Evolutionary conservation across 2,329 filamentous ascomycete species (phyloP), one percentile per base, ranked within the genome.

Genomic region (Xylariaceae sp.): DNA sequence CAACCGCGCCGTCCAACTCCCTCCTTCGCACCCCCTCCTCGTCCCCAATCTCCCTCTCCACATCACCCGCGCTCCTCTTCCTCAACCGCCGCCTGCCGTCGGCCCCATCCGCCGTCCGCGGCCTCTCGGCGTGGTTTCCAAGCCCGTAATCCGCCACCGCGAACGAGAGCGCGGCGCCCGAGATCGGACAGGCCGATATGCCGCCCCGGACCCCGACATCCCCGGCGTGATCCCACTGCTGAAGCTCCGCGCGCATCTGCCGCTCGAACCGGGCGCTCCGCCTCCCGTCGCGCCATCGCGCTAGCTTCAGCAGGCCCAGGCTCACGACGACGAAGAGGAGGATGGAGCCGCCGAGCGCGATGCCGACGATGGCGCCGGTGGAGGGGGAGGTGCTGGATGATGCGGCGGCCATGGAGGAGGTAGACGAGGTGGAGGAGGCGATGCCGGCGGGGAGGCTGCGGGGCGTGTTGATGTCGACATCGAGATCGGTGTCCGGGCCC

Each of bases 281-380:
- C 11, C 51, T 54, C 2, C 52, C 46, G 22, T 56, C 48, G 19
- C 55, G 56, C 33, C 61, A 52, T 33, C 55, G 59, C 8, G 63
- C 63, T 3, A 65, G 47, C 58, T 66, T 68, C 4, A 71, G 52
- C 34, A 73, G 64, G 18, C 74, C 43, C 19, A 71, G 57, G 1
- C 68, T 70, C 6, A 75, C 43, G 7, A 51, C 57, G 2, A 65
- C 57, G 52, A 73, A 72, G 12, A 77, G 44, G 6, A 74, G 39
- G 2, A 71, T 51, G 13, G 69, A 68, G n/a, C 72, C 72, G 24
- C 66, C 66, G 19, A 79, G 48, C 11, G 68, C 67, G 40, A 78
- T 70, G 40, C 64, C 30, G 30, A 32, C 8, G 30, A 32, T 32
- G 30, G 6, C 22, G 30, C 30, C 30, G 30, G 13, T n/a, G 13